Evolutionary conservation across 495 filamentous ascomycete genomes (phyloP), one percentile per base, ranked within the genome.

Genomic region (Lichenothelia convexa): DNA sequence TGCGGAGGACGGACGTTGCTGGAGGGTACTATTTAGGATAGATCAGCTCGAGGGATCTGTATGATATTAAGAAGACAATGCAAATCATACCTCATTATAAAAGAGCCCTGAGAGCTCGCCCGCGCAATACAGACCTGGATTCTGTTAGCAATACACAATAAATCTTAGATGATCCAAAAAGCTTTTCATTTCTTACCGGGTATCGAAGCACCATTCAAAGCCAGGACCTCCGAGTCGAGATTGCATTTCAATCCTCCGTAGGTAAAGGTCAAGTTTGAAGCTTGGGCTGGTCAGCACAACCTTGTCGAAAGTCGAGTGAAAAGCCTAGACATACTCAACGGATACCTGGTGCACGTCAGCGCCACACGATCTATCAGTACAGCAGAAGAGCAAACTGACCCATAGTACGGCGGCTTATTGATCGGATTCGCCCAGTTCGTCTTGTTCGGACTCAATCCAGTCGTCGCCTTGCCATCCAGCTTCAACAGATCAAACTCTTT

Each of bases 381-480:
- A n/a, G n/a, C 26, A 35, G 23, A 35, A n/a, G n/a, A n/a, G n/a
- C n/a, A n/a, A n/a, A n/a, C n/a, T n/a, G n/a, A 49, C 18, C 46
- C 46, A 27, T 44, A 49, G 35, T 43, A 49, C 1, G 43, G 46
- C n/a, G 34, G 36, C 27, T 40, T 46, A 3, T 16, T 20, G 36
- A 49, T 45, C 18, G 39, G 36, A 12, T 40, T 43, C 12, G 48
- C 48, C 48, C 48, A 51, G 22, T 51, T 51, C 1, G 42, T 46
- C 43, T 51, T 51, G 34, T 51, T 46, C 12, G 39, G 43, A 15
- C 17, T 18, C 7, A 51, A 35, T 3, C 47, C 47, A 0, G 34
- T 36, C 3, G 45, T 48, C 6, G 45, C 31, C 33, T 51, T 51
- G 13, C 42, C 46, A 34, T 51, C 46, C 9, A 51, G 37, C 43